These are phyloP conservation scores for Flaveria linearis DNA, from an alignment of 129 eudicot genomes.

Conservation along the genomic window DNA sequence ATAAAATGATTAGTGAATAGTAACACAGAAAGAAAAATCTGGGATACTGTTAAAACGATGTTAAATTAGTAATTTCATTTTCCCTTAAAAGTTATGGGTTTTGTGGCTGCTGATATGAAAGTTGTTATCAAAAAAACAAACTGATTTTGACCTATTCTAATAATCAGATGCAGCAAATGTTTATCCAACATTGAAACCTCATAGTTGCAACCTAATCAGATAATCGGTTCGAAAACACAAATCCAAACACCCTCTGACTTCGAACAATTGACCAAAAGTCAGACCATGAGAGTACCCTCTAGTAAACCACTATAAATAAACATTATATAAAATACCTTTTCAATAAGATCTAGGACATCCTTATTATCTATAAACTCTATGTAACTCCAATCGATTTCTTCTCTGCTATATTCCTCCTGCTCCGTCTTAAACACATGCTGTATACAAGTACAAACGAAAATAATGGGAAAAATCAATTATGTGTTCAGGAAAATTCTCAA, in stretches of 20 bases:
- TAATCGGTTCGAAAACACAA: background rate
- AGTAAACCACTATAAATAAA: background rate
- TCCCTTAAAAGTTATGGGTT: background rate
- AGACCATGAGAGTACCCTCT: background rate
- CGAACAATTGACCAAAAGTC: background rate
- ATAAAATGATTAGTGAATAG: background rate
- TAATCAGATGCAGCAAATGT: background rate
- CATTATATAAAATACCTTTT: slow-evolving; percentile 57
- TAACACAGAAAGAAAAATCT: background rate
- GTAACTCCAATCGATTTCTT: slow-evolving; percentile 98
- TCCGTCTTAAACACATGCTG: slow-evolving; percentile 98
- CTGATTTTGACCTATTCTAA: background rate
- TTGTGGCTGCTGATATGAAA: background rate
- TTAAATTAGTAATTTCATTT: background rate
- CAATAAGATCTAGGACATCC: slow-evolving; percentile 95
- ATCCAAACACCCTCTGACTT: background rate
- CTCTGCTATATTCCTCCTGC: slow-evolving; percentile 97
- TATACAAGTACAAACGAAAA: slow-evolving; percentile 25
- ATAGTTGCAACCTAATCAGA: background rate
- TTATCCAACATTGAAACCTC: background rate
- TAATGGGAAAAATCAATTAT: slow-evolving; percentile 11
- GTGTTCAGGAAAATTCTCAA: slow-evolving; percentile 5
- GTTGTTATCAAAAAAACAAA: background rate
- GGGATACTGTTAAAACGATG: background rate
- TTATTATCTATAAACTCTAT: slow-evolving; percentile 96